Evolutionary conservation across 2,329 filamentous ascomycete species (phyloP).

Genomic region (Diaporthe sp.): DNA sequence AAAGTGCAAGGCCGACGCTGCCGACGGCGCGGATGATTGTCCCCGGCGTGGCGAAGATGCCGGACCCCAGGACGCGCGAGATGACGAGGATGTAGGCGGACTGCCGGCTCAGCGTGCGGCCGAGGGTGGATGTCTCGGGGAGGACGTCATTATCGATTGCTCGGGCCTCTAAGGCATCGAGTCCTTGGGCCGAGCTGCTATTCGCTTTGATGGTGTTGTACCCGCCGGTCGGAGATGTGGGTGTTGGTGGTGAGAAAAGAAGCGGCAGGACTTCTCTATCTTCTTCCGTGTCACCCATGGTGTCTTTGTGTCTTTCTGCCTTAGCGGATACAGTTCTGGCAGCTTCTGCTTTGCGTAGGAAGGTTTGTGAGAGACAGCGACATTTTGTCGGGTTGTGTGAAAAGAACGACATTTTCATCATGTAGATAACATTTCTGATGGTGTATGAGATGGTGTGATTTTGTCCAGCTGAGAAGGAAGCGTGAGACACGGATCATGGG

Average conservation of each 20-base stretch:
- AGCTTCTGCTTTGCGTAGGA: no score
- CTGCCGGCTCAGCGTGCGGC: constrained; percentile 70
- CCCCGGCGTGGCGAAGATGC: constrained; percentile 78
- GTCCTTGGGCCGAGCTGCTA: background rate
- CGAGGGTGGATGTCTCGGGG: constrained; percentile 67
- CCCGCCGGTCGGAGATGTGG: background rate
- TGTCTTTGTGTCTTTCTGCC: background rate
- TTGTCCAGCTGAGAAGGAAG: background rate
- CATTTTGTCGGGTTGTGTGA: background rate
- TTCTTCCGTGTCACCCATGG: background rate
- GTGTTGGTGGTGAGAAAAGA: background rate
- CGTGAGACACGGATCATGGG: constrained; percentile 11
- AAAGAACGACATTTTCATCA: background rate
- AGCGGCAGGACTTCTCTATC: constrained; percentile 2
- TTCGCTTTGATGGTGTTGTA: background rate
- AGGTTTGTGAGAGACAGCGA: no score
- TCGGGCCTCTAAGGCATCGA: constrained; percentile 31
- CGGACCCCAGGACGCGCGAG: constrained; percentile 67
- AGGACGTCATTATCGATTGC: constrained; percentile 67
- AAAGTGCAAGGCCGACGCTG: constrained; percentile 71
- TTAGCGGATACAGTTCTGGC: background rate
- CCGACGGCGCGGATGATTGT: constrained; percentile 74
- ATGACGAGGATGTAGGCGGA: constrained; percentile 62
- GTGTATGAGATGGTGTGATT: background rate
- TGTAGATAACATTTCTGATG: background rate